Evolutionary conservation across 2,329 filamentous ascomycete species (phyloP).

Genomic region (Ceratocystis huliohia): DNA sequence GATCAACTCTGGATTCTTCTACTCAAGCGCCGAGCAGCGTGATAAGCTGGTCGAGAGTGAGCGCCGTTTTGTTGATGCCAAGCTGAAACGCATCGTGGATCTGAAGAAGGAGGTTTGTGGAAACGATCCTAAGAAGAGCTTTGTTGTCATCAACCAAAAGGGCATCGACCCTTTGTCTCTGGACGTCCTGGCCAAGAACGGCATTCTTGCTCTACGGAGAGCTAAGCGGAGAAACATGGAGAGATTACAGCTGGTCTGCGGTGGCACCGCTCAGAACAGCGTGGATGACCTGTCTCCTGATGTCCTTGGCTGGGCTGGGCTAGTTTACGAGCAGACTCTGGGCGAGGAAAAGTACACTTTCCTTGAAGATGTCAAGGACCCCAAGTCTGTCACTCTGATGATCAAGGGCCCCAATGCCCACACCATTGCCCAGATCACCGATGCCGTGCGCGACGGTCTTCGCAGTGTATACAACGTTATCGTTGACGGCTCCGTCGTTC

Average conservation of each 20-base stretch:
- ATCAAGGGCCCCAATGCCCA: slow-evolving; percentile 98
- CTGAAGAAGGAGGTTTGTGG: slow-evolving; percentile 97
- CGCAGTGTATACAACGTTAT: slow-evolving; percentile 99
- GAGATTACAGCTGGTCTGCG: slow-evolving; percentile 85
- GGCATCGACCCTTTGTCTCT: slow-evolving; percentile 93
- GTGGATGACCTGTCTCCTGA: slow-evolving; percentile 85
- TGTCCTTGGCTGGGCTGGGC: slow-evolving; percentile 85
- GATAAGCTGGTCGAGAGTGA: slow-evolving; percentile 98
- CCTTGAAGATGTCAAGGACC: slow-evolving; percentile 94
- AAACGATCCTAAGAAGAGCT: slow-evolving; percentile 82
- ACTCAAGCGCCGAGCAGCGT: slow-evolving; percentile 89
- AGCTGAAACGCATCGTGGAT: slow-evolving; percentile 93
- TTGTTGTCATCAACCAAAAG: slow-evolving; percentile 98
- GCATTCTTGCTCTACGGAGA: slow-evolving; percentile 82
- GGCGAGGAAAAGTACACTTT: slow-evolving; percentile 99
- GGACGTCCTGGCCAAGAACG: slow-evolving; percentile 94
- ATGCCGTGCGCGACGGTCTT: slow-evolving; percentile 88
- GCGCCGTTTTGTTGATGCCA: slow-evolving; percentile 87
- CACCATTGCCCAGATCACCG: slow-evolving; percentile 92
- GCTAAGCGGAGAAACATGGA: slow-evolving; percentile 99
- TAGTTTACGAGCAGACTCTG: slow-evolving; percentile 92
- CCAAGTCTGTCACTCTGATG: slow-evolving; percentile 91
- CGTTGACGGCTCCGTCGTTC: slow-evolving; percentile 91
- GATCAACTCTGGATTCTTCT: slow-evolving; percentile 98
- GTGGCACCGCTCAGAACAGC: slow-evolving; percentile 84